Base-by-base conservation (phyloP, 169 alveolate genomes). In the Eimeria necatrix region DNA sequence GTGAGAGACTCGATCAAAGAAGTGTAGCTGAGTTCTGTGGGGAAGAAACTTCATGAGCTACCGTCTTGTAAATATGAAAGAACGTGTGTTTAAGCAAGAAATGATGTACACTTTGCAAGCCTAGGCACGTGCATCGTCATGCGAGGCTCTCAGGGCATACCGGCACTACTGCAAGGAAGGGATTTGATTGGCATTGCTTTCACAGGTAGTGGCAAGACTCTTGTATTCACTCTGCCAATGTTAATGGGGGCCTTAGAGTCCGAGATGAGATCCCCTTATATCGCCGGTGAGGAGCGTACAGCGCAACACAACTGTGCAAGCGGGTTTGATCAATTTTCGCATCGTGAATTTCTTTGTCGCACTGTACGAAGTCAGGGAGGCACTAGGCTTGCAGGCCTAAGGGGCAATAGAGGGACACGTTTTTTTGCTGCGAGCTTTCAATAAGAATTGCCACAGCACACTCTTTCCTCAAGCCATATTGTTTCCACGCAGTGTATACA, bases 151-250 rank as follows among this genome's bases (percentile, higher is more conserved):
- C 98, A 97, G 94, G 99, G 98, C 68, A 93, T 98, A 24, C 99
- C 99, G 7, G 96, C 97, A 22, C 98, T 96, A 68, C 96, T 98
- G 22, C 88, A 91, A 52, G 99, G 99, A 4, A 90, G 99, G 94
- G 99, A 98, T 92, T 91, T 98, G 81, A 98, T 98, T 14, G 99
- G 99, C 49, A 97, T 99, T 22, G 99, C 99, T 46, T 98, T 98
- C 85, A 98, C 99, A 60, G 97, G 99, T 4, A 97, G 98, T 95
- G 99, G 99, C 10, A 98, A 98, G 97, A 98, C 99, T 4, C 95
- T 98, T 59, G 99, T 98, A 61, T 98, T 98, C 95, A 96, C 97
- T 24, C 95, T 98, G 4, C 99, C 99, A 2, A 95, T 98, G 98
- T 95, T 98, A 32, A 97, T 98, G 99, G 96, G 95, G 53, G 97